These are phyloP conservation scores for Diaporthe nobilis DNA, from an alignment of 2,329 filamentous ascomycete species.

Conservation along the genomic window DNA sequence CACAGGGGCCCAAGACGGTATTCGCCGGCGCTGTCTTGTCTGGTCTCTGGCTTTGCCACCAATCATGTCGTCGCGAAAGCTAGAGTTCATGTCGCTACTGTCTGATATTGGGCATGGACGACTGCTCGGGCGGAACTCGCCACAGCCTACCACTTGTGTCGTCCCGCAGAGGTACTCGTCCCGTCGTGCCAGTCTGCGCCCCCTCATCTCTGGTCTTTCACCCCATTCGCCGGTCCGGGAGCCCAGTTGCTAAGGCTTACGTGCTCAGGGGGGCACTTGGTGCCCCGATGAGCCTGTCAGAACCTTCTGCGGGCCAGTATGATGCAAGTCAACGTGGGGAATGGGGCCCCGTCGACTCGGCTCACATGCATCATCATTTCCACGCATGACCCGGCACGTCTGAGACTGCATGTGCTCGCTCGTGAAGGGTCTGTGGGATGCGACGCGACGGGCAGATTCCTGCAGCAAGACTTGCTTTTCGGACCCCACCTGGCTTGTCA, in stretches of 20 bases:
- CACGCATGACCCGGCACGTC: slow-evolving; percentile 35
- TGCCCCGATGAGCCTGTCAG: slow-evolving; percentile 37
- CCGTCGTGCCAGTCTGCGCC: slow-evolving; percentile 3
- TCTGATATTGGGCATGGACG: slow-evolving; percentile 11
- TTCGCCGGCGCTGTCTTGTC: background rate
- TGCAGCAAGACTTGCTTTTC: slow-evolving; percentile 1
- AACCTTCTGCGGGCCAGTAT: slow-evolving; percentile 36
- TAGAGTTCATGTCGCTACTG: slow-evolving; percentile 9
- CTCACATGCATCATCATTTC: slow-evolving; percentile 24
- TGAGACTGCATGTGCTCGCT: slow-evolving; percentile 33
- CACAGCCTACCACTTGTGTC: background rate
- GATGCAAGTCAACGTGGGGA: slow-evolving; percentile 42
- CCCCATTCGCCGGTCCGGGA: slow-evolving; percentile 25
- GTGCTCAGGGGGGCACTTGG: slow-evolving; percentile 27
- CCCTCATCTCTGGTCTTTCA: slow-evolving; percentile 25
- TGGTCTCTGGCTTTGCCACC: background rate
- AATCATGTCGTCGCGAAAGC: background rate
- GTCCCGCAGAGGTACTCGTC: slow-evolving; percentile 8
- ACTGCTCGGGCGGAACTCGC: background rate
- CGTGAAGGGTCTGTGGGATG: slow-evolving; percentile 11
- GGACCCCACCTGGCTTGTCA: background rate
- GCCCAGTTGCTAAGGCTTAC: slow-evolving; percentile 24
- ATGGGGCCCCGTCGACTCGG: slow-evolving; percentile 27
- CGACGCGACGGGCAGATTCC: slow-evolving; percentile 3
- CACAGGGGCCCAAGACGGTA: background rate